Base-by-base conservation (phyloP, 139 green algal genomes). In the Volvox reticuliferus region DNA sequence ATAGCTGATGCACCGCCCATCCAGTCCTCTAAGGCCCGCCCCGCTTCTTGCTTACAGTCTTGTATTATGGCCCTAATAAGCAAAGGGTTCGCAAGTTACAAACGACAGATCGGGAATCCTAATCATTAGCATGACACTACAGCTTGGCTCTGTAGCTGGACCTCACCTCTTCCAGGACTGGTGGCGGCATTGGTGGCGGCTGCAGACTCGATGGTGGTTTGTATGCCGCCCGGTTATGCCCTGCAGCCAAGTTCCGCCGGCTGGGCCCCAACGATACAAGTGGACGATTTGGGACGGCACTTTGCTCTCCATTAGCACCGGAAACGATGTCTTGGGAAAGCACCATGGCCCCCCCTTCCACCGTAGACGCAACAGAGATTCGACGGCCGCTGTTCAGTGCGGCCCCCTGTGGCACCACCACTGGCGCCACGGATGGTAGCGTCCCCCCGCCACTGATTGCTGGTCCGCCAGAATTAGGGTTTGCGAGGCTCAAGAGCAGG, bases 141-240 rank as follows among this genome's bases (percentile, higher is more conserved):
- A n/a, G n/a, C n/a, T n/a, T n/a, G n/a, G n/a, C n/a, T n/a, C n/a
- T n/a, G n/a, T n/a, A n/a, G n/a, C 18, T n/a, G 33, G 2, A 62
- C 16, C 78, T 62, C 62, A 87, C 81, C 81, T 87, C 81, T 63
- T 87, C 81, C 26, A 79, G 71, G 19, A 87, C 76, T 65, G 81
- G 62, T 12, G 81, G 81, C 21, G 81, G 79, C 65, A 73, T 9
- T 28, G 78, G 71, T 36, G 71, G 71, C 71, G 71, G 71, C 28
- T 21, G 71, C 71, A 79, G 2, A 32, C 5, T 0, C 44, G 71
- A 6, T 18, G 32, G 13, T 17, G 50, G 35, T 18, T 61, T n/a
- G 2, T 22, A 16, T 9, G 50, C 26, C 26, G 12, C 26, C 32
- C 79, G 13, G 35, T 44, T 61, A 12, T 1, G 12, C 26, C 12